These are phyloP conservation scores for Cerrena zonata DNA, from an alignment of 1,284 basidiomycete genomes.

Conservation along the genomic window DNA sequence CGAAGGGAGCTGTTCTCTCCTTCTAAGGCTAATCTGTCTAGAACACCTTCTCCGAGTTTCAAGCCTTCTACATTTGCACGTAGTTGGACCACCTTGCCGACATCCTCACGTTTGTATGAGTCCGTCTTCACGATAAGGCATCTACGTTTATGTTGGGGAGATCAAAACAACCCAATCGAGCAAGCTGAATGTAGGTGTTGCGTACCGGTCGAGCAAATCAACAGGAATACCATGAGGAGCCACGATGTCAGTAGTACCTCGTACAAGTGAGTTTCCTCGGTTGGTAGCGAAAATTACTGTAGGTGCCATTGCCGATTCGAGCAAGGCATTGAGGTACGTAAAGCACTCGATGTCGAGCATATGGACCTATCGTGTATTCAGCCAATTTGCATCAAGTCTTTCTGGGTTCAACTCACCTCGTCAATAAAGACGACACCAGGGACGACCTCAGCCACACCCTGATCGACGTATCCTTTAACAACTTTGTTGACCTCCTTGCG, in stretches of 20 bases:
- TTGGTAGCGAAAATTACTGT: slow-evolving; percentile 97
- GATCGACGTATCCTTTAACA: slow-evolving; percentile 96
- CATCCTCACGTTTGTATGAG: slow-evolving; percentile 79
- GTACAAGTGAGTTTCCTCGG: slow-evolving; percentile 84
- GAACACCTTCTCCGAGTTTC: slow-evolving; percentile 68
- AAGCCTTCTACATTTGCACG: slow-evolving; percentile 85
- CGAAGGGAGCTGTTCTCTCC: slow-evolving; percentile 82
- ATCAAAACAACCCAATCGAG: slow-evolving; percentile 3
- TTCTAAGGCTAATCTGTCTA: slow-evolving; percentile 78
- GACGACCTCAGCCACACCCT: slow-evolving; percentile 95
- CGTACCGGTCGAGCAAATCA: slow-evolving; percentile 88
- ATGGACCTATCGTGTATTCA: slow-evolving; percentile 76
- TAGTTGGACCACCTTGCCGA: slow-evolving; percentile 81
- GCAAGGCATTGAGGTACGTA: slow-evolving; percentile 92
- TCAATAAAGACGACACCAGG: slow-evolving; percentile 98
- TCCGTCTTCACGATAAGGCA: slow-evolving; percentile 97
- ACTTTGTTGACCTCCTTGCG: slow-evolving; percentile 95
- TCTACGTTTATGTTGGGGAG: no score
- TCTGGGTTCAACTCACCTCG: slow-evolving; percentile 61
- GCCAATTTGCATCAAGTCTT: no score
- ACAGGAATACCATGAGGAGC: slow-evolving; percentile 92
- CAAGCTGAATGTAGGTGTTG: slow-evolving; percentile 32
- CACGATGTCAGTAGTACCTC: slow-evolving; percentile 88
- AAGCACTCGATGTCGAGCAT: slow-evolving; percentile 99
- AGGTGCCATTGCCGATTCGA: slow-evolving; percentile 94